These are phyloP conservation scores for Apostasia ramifera DNA, from an alignment of 106 monocot genomes.

Conservation along the genomic window DNA sequence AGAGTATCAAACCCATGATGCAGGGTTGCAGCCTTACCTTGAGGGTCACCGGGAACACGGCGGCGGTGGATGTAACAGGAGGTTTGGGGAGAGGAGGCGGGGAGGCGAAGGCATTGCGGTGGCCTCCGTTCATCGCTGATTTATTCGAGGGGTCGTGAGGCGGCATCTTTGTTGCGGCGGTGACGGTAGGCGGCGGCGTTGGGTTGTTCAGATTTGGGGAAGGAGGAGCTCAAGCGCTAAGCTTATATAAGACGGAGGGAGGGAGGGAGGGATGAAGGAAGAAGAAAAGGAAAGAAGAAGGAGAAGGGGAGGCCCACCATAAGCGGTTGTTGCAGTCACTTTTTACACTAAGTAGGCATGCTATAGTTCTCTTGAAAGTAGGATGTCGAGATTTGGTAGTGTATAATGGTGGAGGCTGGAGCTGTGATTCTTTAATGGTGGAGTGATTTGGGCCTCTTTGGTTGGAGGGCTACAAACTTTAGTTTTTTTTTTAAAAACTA, in stretches of 20 bases:
- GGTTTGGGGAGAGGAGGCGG: background rate
- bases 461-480: too few species aligned
- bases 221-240: background rate
- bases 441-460: too few species aligned
- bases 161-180: background rate
- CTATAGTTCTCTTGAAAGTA: too few species aligned
- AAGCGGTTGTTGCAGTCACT: too few species aligned
- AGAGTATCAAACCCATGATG: background rate
- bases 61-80: background rate
- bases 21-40: conserved; percentile 6
- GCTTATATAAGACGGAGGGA: background rate
- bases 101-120: background rate
- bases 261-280: background rate
- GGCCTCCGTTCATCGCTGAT: background rate
- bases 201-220: background rate
- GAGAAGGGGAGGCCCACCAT: too few species aligned
- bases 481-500: too few species aligned
- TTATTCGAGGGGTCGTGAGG: background rate
- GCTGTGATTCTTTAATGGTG: too few species aligned
- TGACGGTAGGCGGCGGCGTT: too few species aligned
- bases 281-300: too few species aligned
- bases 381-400: too few species aligned
- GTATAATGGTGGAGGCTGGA: too few species aligned
- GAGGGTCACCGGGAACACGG: conserved; percentile 15
- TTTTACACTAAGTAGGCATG: too few species aligned